A percentile compares a stretch with the other conserved stretches of the same genome.
phyloP scores from a whole-genome alignment of 169 alveolate species.

The Plasmodium vinckei region DNA sequence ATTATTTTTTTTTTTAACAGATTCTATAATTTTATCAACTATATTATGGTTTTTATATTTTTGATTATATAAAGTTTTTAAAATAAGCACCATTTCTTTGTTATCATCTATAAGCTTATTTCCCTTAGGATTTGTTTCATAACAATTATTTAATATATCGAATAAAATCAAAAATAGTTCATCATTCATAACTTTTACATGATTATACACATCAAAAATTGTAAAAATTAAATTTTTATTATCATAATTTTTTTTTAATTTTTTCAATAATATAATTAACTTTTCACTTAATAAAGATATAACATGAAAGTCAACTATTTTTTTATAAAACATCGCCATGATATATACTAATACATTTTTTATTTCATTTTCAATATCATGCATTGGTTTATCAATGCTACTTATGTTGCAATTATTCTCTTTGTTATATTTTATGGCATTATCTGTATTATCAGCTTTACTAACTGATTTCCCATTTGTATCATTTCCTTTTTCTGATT shows the following conservation, averaged over 20 bases:
- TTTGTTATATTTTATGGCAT: not conserved
- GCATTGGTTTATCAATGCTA: not conserved
- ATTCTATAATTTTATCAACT: conserved; percentile 27
- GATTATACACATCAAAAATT: conserved; percentile 29
- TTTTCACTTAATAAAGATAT: conserved; percentile 46
- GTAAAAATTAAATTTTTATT: conserved; percentile 30
- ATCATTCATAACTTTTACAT: conserved; percentile 45
- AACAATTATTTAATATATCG: conserved; percentile 19
- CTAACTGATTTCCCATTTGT: not conserved
- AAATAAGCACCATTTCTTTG: conserved; percentile 9
- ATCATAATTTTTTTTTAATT: not conserved
- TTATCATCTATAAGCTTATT: conserved; percentile 20
- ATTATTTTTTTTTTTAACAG: conserved; percentile 8
- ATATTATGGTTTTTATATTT: conserved; percentile 45
- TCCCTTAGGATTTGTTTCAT: not conserved
- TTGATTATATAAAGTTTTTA: conserved; percentile 35
- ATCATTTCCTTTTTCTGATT: not conserved
- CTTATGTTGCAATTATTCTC: not conserved
- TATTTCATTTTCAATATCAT: conserved; percentile 25
- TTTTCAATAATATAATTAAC: conserved; percentile 12
- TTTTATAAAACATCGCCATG: conserved; percentile 32
- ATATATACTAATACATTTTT: conserved; percentile 29
- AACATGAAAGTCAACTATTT: conserved; percentile 22
- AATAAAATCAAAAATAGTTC: conserved; percentile 33
- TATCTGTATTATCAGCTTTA: not conserved